These are phyloP conservation scores for Sporothrix mexicana DNA, from an alignment of 2,329 filamentous ascomycete genomes.

Conservation along the genomic window DNA sequence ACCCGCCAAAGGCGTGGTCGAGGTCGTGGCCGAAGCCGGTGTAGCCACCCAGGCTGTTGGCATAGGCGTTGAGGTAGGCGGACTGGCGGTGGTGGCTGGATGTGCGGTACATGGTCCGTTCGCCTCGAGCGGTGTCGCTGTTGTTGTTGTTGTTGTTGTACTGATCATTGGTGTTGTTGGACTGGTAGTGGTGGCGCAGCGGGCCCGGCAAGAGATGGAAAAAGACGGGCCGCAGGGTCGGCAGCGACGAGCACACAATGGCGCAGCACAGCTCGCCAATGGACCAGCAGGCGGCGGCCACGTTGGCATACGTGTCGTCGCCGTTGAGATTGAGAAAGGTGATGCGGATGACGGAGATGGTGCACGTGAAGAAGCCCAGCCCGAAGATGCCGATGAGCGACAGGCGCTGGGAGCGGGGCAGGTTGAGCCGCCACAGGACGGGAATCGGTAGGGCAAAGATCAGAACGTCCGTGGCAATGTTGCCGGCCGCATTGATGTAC, in stretches of 20 bases:
- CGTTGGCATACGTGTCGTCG: conserved; percentile 49
- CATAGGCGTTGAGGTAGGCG: conserved; percentile 4
- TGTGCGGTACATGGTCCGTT: background rate
- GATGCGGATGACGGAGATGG: conserved; percentile 50
- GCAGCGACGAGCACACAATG: conserved; percentile 48
- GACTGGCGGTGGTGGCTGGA: background rate
- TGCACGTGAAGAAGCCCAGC: conserved; percentile 50
- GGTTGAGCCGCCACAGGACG: conserved; percentile 40
- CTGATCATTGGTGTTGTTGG: background rate
- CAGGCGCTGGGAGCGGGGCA: conserved; percentile 42
- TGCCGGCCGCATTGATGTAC: conserved; percentile 48
- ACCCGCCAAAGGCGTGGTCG: background rate
- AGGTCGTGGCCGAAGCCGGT: conserved; percentile 1
- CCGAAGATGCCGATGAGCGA: conserved; percentile 47
- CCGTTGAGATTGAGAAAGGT: conserved; percentile 46
- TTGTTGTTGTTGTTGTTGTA: conserved; percentile 4
- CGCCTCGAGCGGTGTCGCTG: background rate
- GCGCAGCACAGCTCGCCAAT: conserved; percentile 47
- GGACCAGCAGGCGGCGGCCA: conserved; percentile 44
- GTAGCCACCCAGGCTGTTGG: conserved; percentile 9
- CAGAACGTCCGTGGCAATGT: conserved; percentile 48
- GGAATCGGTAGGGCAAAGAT: conserved; percentile 49
- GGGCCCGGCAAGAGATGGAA: conserved; percentile 30
- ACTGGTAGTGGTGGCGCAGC: conserved; percentile 6
- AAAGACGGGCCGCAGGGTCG: conserved; percentile 45